These are phyloP conservation scores for Fusarium odoratissimum DNA, from an alignment of 2,329 filamentous ascomycete genomes.

Conservation along the genomic window DNA sequence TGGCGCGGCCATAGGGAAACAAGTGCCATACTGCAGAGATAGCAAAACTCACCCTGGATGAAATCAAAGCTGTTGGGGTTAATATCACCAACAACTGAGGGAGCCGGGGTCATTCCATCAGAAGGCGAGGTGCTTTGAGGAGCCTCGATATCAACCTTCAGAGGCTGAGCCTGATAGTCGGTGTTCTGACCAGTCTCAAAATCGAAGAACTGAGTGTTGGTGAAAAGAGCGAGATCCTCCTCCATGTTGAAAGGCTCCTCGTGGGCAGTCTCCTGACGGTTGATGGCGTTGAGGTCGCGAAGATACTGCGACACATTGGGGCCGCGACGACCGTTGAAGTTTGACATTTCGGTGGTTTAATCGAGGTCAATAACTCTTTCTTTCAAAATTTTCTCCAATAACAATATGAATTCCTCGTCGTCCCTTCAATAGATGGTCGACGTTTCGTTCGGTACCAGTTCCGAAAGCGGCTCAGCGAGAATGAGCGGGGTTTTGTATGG, in stretches of 20 bases:
- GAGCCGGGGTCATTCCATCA: slow-evolving; percentile 54
- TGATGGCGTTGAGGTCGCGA: slow-evolving; percentile 82
- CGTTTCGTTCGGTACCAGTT: slow-evolving; percentile 1
- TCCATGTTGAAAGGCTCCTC: slow-evolving; percentile 74
- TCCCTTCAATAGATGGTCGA: slow-evolving; percentile 12
- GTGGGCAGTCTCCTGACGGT: slow-evolving; percentile 65
- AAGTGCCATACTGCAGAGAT: not conserved
- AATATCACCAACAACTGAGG: slow-evolving; percentile 60
- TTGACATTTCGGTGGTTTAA: slow-evolving; percentile 66
- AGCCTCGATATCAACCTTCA: slow-evolving; percentile 56
- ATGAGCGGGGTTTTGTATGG: slow-evolving; percentile 44
- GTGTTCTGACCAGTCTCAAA: slow-evolving; percentile 74
- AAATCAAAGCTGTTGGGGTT: slow-evolving; percentile 59
- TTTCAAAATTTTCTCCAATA: not conserved
- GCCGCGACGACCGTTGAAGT: slow-evolving; percentile 79
- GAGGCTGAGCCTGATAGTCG: slow-evolving; percentile 64
- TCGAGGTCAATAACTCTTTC: not conserved
- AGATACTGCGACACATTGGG: slow-evolving; percentile 93
- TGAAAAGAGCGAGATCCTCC: slow-evolving; percentile 81
- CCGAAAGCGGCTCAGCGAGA: slow-evolving; percentile 28
- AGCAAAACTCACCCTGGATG: slow-evolving; percentile 59
- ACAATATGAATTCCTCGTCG: slow-evolving; percentile 17
- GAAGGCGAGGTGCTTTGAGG: slow-evolving; percentile 49
- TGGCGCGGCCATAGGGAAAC: not conserved
- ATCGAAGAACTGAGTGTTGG: slow-evolving; percentile 85